Percentiles rank a stretch among this genome's conserved stretches.
Conservation (phyloP, 179 eudicot species). For the Silene noctiflora region DNA sequence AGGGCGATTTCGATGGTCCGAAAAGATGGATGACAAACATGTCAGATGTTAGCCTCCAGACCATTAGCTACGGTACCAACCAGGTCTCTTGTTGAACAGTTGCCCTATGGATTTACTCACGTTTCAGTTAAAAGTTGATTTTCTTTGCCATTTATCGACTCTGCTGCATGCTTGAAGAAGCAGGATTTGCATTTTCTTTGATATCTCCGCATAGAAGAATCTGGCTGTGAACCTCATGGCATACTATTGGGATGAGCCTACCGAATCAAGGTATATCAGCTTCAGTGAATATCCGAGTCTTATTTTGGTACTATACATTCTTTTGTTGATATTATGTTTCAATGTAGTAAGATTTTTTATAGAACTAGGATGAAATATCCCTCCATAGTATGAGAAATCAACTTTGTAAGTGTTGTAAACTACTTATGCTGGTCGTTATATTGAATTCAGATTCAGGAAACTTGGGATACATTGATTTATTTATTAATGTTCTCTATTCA, state of each 20-base stretch:
- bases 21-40: constrained; percentile 73
- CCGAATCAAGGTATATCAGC: not conserved
- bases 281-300: constrained; percentile 5
- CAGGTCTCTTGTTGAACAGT: constrained; percentile 48
- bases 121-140: not conserved
- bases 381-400: no score
- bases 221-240: not conserved
- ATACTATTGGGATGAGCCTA: no score
- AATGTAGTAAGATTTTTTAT: no score
- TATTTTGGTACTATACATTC: not conserved
- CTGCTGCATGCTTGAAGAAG: not conserved
- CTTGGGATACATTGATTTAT: no score
- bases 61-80: constrained; percentile 85
- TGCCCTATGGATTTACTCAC: not conserved
- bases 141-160: not conserved
- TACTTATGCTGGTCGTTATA: no score
- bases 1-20: constrained; percentile 60
- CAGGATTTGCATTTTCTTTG: constrained; percentile 5
- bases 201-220: not conserved
- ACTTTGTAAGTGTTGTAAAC: no score
- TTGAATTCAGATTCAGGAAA: no score
- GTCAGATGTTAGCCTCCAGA: constrained; percentile 62
- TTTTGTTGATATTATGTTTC: not conserved
- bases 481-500: no score
- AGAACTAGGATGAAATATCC: no score